Percentiles rank a stretch among this genome's conserved stretches.
Evolutionary conservation across 371 early-diverging fungal species (phyloP).

Genomic region (Mucor velutinosus): DNA sequence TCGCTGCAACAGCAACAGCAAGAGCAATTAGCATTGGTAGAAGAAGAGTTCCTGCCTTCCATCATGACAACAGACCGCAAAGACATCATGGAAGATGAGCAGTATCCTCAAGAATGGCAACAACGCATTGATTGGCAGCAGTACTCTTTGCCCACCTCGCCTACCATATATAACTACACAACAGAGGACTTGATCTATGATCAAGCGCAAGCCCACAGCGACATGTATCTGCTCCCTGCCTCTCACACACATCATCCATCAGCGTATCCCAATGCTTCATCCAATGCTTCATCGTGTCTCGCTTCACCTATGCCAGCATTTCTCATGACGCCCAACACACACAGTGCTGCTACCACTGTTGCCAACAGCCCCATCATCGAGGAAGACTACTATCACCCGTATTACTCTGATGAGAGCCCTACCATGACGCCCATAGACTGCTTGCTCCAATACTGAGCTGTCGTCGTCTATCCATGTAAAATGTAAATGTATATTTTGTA

Average conservation of each 20-base stretch:
- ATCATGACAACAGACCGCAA: not conserved
- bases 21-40: constrained; percentile 6
- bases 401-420: constrained; percentile 15
- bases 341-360: constrained; percentile 9
- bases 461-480: not conserved
- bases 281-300: constrained; percentile 1
- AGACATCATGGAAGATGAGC: not conserved
- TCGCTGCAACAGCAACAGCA: not conserved
- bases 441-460: constrained; percentile 5
- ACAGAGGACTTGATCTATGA: not conserved
- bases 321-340: constrained; percentile 1
- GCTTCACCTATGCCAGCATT: constrained; percentile 12
- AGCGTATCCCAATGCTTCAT: not conserved
- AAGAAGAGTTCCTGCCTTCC: constrained; percentile 6
- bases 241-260: not conserved
- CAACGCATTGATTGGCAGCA: constrained; percentile 18
- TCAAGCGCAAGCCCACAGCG: not conserved
- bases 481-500: constrained; percentile 2
- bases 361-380: constrained; percentile 13
- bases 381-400: not conserved
- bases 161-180: not conserved
- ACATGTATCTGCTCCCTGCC: not conserved
- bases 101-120: constrained; percentile 13
- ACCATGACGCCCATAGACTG: constrained; percentile 23
- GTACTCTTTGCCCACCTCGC: constrained; percentile 8